These are phyloP conservation scores for Colletotrichum sp. DNA, from an alignment of 2,329 filamentous ascomycete species.

Conservation along the genomic window DNA sequence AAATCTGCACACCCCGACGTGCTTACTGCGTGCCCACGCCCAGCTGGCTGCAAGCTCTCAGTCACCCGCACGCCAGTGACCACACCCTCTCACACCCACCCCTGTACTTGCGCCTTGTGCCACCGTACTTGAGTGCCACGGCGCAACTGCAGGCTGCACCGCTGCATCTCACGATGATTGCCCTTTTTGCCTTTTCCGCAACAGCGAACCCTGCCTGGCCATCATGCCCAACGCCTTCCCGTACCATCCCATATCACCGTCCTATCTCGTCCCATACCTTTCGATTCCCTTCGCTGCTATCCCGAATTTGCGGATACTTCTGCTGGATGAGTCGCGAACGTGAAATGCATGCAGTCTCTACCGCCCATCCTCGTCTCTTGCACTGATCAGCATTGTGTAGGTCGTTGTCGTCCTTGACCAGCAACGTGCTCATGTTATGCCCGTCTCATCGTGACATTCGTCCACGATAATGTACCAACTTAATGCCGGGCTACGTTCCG, in stretches of 20 bases:
- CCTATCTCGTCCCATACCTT: background rate
- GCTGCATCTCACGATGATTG: constrained; percentile 4
- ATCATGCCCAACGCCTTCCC: background rate
- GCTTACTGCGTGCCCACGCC: background rate
- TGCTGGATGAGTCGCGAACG: background rate
- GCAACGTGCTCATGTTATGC: background rate
- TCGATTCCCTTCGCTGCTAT: background rate
- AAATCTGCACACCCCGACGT: background rate
- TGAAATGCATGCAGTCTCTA: background rate
- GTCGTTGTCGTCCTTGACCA: background rate
- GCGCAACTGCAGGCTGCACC: background rate
- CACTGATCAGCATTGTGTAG: background rate
- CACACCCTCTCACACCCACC: background rate
- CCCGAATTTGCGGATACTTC: background rate
- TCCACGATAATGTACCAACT: background rate
- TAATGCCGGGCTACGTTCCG: background rate
- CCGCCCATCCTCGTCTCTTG: background rate
- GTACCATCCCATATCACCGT: background rate
- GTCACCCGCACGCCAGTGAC: background rate
- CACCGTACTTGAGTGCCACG: background rate
- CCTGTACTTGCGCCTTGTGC: background rate
- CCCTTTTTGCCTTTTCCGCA: background rate
- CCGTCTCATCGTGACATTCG: background rate
- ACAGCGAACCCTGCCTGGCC: background rate
- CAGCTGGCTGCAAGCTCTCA: background rate